phyloP scores from a whole-genome alignment of 139 green algal species.

The Chloropicon primus region DNA sequence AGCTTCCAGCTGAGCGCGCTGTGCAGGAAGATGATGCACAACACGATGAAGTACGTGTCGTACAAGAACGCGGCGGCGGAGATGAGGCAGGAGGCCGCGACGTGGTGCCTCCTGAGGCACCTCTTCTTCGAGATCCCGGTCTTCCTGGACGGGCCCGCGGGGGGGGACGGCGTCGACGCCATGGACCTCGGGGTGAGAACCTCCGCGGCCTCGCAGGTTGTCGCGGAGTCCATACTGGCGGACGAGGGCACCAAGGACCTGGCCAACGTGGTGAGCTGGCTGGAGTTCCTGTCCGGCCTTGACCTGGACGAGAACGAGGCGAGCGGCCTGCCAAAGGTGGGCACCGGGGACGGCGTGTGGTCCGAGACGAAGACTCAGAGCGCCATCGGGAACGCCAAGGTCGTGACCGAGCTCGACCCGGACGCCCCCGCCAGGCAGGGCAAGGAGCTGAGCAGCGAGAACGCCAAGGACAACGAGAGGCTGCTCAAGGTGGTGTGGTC shows the following conservation, averaged over 20 bases:
- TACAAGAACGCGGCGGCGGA: slow-evolving; percentile 31
- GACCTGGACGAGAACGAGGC: slow-evolving; percentile 12
- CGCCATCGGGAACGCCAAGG: slow-evolving; percentile 1
- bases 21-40: slow-evolving; percentile 21
- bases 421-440: slow-evolving; percentile 39
- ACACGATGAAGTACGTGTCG: slow-evolving; percentile 32
- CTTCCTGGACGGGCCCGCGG: slow-evolving; percentile 25
- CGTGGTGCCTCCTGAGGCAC: slow-evolving; percentile 51
- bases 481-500: slow-evolving; percentile 42
- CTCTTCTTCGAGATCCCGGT: slow-evolving; percentile 38
- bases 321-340: slow-evolving; percentile 6
- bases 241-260: slow-evolving; percentile 14
- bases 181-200: slow-evolving; percentile 23
- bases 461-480: slow-evolving; percentile 43
- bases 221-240: background rate
- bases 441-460: slow-evolving; percentile 24
- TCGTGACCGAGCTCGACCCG: slow-evolving; percentile 54
- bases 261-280: slow-evolving; percentile 46
- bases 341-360: slow-evolving; percentile 46
- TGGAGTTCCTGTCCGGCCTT: slow-evolving; percentile 42
- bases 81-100: slow-evolving; percentile 40
- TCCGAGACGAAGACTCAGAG: slow-evolving; percentile 32
- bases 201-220: slow-evolving; percentile 1
- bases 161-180: slow-evolving; percentile 26
- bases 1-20: background rate